These are phyloP conservation scores for Russula griseocarnosa DNA, from an alignment of 768 basidiomycete genomes.

Conservation along the genomic window DNA sequence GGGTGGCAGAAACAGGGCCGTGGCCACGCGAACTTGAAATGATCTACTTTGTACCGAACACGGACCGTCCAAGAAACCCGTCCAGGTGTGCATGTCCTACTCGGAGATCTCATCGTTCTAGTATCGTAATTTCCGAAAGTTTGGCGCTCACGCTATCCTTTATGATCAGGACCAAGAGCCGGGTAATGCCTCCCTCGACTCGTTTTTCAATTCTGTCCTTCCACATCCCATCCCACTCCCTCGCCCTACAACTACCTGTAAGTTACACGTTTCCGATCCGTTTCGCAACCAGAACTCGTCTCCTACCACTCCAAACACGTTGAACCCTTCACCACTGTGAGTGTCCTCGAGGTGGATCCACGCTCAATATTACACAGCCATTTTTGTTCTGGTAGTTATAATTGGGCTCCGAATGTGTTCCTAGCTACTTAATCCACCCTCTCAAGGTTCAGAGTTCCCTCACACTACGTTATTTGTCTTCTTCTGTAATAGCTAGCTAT, in stretches of 20 bases:
- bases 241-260: conserved; percentile 12
- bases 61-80: conserved; percentile 19
- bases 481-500: conserved; percentile 29
- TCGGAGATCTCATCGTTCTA: conserved; percentile 23
- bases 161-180: conserved; percentile 8
- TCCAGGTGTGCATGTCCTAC: conserved; percentile 6
- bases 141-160: conserved; percentile 19
- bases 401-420: conserved; percentile 9
- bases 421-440: conserved; percentile 7
- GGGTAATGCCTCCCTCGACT: conserved; percentile 13
- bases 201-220: conserved; percentile 1
- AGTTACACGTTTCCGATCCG: conserved; percentile 22
- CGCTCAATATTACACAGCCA: conserved; percentile 1
- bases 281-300: conserved; percentile 3
- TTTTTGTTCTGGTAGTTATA: neutral
- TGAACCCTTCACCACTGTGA: conserved; percentile 18
- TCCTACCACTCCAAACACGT: conserved; percentile 18
- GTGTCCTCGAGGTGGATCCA: conserved; percentile 15
- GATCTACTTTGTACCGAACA: conserved; percentile 6
- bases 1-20: conserved; percentile 22
- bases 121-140: conserved; percentile 21
- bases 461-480: conserved; percentile 27
- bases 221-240: conserved; percentile 6
- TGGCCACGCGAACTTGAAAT: conserved; percentile 18
- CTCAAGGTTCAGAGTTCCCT: neutral